phyloP scores from a whole-genome alignment of 345 rosid species.

The Salix purpurea region DNA sequence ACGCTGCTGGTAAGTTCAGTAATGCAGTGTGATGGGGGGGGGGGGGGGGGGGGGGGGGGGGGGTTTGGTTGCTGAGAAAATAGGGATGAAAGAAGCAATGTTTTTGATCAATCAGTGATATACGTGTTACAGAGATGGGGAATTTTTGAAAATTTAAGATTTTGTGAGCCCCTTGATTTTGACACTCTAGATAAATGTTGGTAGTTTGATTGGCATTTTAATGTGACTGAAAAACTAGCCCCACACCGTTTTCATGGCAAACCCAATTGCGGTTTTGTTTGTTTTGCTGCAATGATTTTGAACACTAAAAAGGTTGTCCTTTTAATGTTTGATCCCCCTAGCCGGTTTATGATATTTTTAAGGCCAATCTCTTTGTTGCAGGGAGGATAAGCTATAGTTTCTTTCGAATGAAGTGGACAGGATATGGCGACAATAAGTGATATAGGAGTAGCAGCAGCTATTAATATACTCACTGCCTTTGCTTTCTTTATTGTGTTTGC shows the following conservation, averaged over 20 bases:
- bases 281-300: neutral
- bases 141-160: neutral
- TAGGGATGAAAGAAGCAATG: neutral
- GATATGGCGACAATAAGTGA: conserved; percentile 75
- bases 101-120: neutral
- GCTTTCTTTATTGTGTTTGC: conserved; percentile 79
- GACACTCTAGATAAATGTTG: neutral
- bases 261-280: neutral
- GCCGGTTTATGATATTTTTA: no score
- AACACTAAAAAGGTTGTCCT: neutral
- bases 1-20: neutral
- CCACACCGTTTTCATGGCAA: no score
- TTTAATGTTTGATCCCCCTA: neutral
- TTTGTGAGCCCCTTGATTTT: neutral
- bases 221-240: neutral
- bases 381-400: neutral
- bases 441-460: conserved; percentile 76
- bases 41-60: no score
- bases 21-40: neutral
- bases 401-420: conserved; percentile 2
- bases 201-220: neutral
- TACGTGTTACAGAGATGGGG: neutral
- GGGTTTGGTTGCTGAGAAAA: neutral
- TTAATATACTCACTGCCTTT: conserved; percentile 71
- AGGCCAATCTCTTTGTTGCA: neutral